Percentiles rank a stretch among this genome's conserved stretches.
Evolutionary conservation across 768 basidiomycete genomes (phyloP).

Genomic region (Naematelia encephala): DNA sequence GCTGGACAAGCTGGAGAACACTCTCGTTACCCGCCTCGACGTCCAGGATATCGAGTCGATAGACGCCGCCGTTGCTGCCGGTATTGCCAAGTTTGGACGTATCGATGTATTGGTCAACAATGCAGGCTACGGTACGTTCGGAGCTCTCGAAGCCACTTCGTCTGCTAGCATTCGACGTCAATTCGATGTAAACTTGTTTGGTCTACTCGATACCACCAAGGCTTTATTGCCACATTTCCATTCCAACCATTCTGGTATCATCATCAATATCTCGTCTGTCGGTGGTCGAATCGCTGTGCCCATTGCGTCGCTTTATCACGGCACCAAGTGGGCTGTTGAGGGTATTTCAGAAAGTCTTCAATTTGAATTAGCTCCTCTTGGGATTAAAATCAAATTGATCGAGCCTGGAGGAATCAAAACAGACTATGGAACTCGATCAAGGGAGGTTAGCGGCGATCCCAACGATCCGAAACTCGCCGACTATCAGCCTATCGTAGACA

Average conservation of each 20-base stretch:
- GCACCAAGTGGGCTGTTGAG: constrained; percentile 4
- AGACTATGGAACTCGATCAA: neutral
- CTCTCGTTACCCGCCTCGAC: constrained; percentile 1
- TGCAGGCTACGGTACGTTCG: constrained; percentile 9
- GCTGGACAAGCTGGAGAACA: neutral
- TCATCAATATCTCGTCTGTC: constrained; percentile 1
- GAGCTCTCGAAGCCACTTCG: neutral
- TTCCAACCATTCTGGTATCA: neutral
- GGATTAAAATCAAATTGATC: neutral
- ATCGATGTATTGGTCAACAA: constrained; percentile 28
- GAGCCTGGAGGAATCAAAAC: constrained; percentile 4
- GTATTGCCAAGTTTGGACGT: constrained; percentile 10
- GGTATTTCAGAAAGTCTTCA: neutral
- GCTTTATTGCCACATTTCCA: neutral
- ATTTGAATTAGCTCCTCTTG: neutral
- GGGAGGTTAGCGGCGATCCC: neutral
- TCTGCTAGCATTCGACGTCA: neutral
- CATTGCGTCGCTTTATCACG: neutral
- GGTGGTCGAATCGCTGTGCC: neutral
- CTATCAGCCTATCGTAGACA: neutral
- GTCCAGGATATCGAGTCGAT: constrained; percentile 1
- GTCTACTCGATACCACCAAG: neutral
- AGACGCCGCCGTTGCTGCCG: neutral
- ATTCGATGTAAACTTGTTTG: neutral
- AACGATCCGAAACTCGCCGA: neutral